Conservation (phyloP, 768 basidiomycete genomes). For the Steccherinum ochraceum region DNA sequence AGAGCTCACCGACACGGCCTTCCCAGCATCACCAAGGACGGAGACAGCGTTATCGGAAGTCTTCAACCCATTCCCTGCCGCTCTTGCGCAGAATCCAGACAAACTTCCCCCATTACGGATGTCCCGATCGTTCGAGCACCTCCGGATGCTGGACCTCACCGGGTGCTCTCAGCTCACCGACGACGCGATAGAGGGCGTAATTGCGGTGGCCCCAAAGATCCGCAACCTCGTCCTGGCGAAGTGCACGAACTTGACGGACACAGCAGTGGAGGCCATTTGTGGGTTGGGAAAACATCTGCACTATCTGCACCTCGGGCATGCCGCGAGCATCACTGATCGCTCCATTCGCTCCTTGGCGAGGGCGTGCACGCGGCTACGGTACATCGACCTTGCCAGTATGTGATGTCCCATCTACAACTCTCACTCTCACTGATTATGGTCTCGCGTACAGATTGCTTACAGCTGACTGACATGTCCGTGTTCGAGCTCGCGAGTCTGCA, state of each 20-base stretch:
- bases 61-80: constrained; percentile 28
- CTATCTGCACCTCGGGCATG: constrained; percentile 93
- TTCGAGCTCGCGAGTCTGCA: constrained; percentile 84
- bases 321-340: constrained; percentile 81
- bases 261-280: constrained; percentile 77
- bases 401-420: constrained; percentile 12
- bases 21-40: constrained; percentile 63
- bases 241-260: constrained; percentile 75
- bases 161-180: constrained; percentile 76
- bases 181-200: constrained; percentile 69
- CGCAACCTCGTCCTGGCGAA: constrained; percentile 50
- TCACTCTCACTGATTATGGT: constrained; percentile 15
- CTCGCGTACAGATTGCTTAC: constrained; percentile 58
- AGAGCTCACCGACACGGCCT: constrained; percentile 75
- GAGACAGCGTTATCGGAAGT: constrained; percentile 36
- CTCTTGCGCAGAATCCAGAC: constrained; percentile 24
- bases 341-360: constrained; percentile 81
- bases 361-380: constrained; percentile 83
- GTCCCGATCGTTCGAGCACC: constrained; percentile 64
- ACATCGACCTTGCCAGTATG: constrained; percentile 95
- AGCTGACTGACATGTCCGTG: constrained; percentile 90
- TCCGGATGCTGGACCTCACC: constrained; percentile 92
- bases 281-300: constrained; percentile 88
- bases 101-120: constrained; percentile 64
- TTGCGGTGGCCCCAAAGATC: constrained; percentile 40